Conservation (phyloP, 441 rosid species). For the Croton laevigatus region DNA sequence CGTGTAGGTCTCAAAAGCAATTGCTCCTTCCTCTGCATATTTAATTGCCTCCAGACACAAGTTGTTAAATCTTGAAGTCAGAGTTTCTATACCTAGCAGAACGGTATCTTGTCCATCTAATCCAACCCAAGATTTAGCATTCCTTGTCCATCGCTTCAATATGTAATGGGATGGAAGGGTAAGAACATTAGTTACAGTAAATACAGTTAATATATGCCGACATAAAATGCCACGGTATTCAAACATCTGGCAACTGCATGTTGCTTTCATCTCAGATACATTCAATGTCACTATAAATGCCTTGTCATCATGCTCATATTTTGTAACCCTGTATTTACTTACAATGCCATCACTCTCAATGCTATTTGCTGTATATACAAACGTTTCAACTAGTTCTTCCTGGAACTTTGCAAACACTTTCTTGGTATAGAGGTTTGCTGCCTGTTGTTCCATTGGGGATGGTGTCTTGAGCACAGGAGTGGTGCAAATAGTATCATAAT, state of each 20-base stretch:
- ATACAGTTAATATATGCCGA: conserved; percentile 62
- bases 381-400: conserved; percentile 72
- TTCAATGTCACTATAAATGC: conserved; percentile 45
- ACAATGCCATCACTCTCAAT: conserved; percentile 47
- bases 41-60: conserved; percentile 54
- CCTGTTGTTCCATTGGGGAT: conserved; percentile 74
- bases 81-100: conserved; percentile 34
- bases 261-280: conserved; percentile 46
- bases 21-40: conserved; percentile 61
- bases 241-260: conserved; percentile 74
- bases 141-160: conserved; percentile 60
- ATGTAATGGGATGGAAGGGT: conserved; percentile 61
- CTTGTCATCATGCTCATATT: conserved; percentile 59
- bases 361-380: conserved; percentile 58
- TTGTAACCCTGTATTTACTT: conserved; percentile 52
- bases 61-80: conserved; percentile 54
- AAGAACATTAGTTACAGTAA: conserved; percentile 65
- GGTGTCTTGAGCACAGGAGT: conserved; percentile 56
- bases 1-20: conserved; percentile 49
- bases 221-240: conserved; percentile 67
- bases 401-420: conserved; percentile 64
- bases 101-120: conserved; percentile 42
- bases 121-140: conserved; percentile 48
- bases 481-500: conserved; percentile 52
- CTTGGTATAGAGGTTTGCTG: conserved; percentile 58